These are phyloP conservation scores for Eucommia ulmoides DNA, from an alignment of 257 asterid genomes.

Conservation along the genomic window DNA sequence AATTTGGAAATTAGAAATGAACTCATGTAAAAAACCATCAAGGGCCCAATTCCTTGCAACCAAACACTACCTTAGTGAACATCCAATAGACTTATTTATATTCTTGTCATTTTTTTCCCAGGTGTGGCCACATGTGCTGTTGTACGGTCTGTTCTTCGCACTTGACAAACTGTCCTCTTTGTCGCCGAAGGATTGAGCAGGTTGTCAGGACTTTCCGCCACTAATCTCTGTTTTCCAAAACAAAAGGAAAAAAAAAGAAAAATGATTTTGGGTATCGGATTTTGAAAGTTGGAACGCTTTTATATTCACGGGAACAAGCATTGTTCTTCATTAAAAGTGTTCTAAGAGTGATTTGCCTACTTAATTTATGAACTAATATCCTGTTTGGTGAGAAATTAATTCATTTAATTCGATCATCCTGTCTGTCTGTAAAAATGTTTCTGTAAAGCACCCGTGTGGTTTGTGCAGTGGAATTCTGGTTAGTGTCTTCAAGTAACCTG, in stretches of 20 bases:
- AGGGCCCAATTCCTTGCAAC: neutral
- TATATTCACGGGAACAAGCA: too few species aligned
- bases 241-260: neutral
- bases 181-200: constrained; percentile 74
- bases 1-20: neutral
- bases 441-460: too few species aligned
- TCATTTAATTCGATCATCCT: too few species aligned
- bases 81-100: neutral
- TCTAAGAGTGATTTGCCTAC: too few species aligned
- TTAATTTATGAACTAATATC: too few species aligned
- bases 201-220: constrained; percentile 84
- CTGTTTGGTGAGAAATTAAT: too few species aligned
- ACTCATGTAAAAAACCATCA: too few species aligned
- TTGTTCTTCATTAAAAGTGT: too few species aligned
- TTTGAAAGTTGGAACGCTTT: too few species aligned
- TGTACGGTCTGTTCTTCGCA: constrained; percentile 80
- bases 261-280: constrained; percentile 11
- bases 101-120: constrained; percentile 18
- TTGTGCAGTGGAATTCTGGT: too few species aligned
- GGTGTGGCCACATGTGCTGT: constrained; percentile 99
- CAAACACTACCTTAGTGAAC: neutral
- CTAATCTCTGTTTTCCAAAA: constrained; percentile 16
- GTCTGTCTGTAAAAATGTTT: too few species aligned
- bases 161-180: constrained; percentile 81
- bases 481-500: too few species aligned